phyloP scores from a whole-genome alignment of 208 protist genomes.

The Acanthamoeba divionensis region DNA sequence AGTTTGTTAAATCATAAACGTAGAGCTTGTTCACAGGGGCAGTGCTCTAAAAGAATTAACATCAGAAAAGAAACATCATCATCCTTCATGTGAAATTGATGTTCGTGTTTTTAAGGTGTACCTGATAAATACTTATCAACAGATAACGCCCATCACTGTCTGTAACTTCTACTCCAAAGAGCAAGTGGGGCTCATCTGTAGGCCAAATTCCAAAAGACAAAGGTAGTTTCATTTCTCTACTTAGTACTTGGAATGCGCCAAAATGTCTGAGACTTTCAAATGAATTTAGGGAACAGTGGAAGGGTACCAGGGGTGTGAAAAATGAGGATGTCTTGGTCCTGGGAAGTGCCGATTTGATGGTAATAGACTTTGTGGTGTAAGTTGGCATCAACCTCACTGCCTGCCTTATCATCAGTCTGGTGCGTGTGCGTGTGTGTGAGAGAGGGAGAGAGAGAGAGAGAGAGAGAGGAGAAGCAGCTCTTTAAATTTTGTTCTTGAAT shows the following conservation, averaged over 20 bases:
- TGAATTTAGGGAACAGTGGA: too few relatives aligned
- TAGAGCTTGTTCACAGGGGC: conserved; percentile 56
- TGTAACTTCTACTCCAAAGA: conserved; percentile 11
- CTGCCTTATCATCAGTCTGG: conserved; percentile 4
- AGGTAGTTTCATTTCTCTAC: not conserved
- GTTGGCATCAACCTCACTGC: conserved; percentile 39
- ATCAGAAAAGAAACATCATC: too few relatives aligned
- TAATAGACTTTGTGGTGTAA: conserved; percentile 56
- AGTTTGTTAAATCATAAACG: not conserved
- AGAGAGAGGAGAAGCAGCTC: too few relatives aligned
- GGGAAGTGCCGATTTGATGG: conserved; percentile 44
- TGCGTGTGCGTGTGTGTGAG: too few relatives aligned
- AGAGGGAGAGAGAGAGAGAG: too few relatives aligned
- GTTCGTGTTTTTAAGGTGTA: too few relatives aligned
- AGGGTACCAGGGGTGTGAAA: conserved; percentile 32
- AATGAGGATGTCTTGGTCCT: conserved; percentile 49
- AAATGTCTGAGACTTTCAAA: too few relatives aligned
- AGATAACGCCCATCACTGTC: not conserved
- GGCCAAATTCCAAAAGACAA: not conserved
- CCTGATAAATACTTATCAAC: not conserved
- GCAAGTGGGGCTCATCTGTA: not conserved
- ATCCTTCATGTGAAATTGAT: too few relatives aligned
- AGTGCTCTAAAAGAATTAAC: not conserved
- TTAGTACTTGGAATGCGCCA: too few relatives aligned
- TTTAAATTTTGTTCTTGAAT: too few relatives aligned